Evolutionary conservation across 441 rosid genomes (phyloP).

Genomic region (Populus hybrid): DNA sequence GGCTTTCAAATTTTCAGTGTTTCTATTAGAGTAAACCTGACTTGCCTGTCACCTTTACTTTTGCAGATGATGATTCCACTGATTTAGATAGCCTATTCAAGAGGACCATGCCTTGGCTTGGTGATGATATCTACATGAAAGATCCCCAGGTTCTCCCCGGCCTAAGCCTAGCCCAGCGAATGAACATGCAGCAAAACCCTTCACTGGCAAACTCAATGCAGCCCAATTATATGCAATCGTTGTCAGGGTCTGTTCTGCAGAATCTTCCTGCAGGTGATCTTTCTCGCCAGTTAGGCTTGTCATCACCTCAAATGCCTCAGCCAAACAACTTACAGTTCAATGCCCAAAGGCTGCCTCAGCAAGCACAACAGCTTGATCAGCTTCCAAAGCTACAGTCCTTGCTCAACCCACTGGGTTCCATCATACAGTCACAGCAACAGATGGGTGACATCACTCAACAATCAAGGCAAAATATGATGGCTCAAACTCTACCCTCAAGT

Average conservation of each 20-base stretch:
- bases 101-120: slow-evolving; percentile 66
- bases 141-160: slow-evolving; percentile 53
- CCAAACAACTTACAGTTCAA: slow-evolving; percentile 46
- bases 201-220: slow-evolving; percentile 49
- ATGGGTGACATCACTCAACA: slow-evolving; percentile 46
- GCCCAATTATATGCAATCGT: slow-evolving; percentile 45
- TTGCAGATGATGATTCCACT: slow-evolving; percentile 52
- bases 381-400: slow-evolving; percentile 42
- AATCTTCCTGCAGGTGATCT: slow-evolving; percentile 46
- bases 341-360: slow-evolving; percentile 50
- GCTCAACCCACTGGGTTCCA: slow-evolving; percentile 33
- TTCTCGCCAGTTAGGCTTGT: slow-evolving; percentile 53
- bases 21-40: slow-evolving; percentile 5
- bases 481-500: slow-evolving; percentile 35
- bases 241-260: slow-evolving; percentile 46
- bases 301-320: slow-evolving; percentile 46
- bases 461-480: slow-evolving; percentile 40
- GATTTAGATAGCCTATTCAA: slow-evolving; percentile 54
- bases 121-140: slow-evolving; percentile 53
- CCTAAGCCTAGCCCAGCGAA: slow-evolving; percentile 61
- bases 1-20: neutral
- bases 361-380: slow-evolving; percentile 45
- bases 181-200: slow-evolving; percentile 70
- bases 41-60: slow-evolving; percentile 10
- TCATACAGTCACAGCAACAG: slow-evolving; percentile 41